Evolutionary conservation across 2,329 filamentous ascomycete genomes (phyloP), one percentile per base, ranked within the genome.

Genomic region (Fusarium graminum): DNA sequence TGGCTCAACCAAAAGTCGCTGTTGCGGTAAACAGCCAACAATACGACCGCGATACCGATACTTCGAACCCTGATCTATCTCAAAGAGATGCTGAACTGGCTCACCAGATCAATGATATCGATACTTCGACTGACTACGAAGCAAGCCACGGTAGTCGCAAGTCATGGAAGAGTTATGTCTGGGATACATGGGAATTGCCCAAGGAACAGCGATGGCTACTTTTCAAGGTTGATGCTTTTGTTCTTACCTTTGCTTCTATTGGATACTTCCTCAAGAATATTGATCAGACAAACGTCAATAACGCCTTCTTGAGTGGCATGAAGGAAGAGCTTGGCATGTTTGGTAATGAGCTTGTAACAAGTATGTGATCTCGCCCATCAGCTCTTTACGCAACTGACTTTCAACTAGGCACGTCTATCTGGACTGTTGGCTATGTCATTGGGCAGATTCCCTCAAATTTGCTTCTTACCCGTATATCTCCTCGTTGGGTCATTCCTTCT

Each of bases 201-300:
- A 52, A 64, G 8, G 73, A 77, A 26, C 72, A 78, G 64, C 74
- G 75, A 8, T 63, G 69, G 53, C 61, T 78, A 16, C 64, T 78
- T 8, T 76, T 76, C 70, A 78, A 78, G 44, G 57, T 77, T 3
- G 76, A 78, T 14, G 75, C 74, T 7, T 76, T 75, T 36, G 68
- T 78, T 10, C 65, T 78, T 32, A 78, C 76, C 0, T 75, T 78
- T 65, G 73, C 74, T 3, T 77, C 74, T 4, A 63, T 77, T 8
- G 74, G 75, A 1, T 76, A 75, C 41, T 76, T 77, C n/a, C 62
- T 76, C 22, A 77, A 76, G 44, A 74, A 75, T 6, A 69, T 82
- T 2, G 80, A 81, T 42, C 77, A 79, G 30, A 74, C 74, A 7
- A 81, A 81, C 42, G 66, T 81, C 44, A 78, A 76, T 26, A 81